phyloP scores from a whole-genome alignment of 352 stramenopile genomes.

The Phytophthora multivora region DNA sequence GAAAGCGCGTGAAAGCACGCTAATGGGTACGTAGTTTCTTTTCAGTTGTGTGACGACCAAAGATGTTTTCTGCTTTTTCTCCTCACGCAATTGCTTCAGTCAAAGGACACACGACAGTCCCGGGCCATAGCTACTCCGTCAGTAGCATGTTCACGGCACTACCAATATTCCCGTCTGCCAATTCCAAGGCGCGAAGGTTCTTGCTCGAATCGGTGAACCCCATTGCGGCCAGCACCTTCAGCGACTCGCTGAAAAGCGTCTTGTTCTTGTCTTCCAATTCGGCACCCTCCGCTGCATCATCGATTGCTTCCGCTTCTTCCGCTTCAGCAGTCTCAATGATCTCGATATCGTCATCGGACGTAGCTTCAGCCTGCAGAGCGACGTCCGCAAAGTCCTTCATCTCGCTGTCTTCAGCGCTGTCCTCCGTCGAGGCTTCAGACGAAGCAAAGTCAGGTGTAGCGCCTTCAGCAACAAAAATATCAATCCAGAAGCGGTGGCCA shows the following conservation, averaged over 20 bases:
- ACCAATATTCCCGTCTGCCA: slow-evolving; percentile 54
- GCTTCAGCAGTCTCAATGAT: slow-evolving; percentile 38
- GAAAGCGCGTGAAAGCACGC: too few species aligned
- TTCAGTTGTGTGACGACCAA: too few species aligned
- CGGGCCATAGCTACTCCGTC: slow-evolving; percentile 35
- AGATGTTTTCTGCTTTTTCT: too few species aligned
- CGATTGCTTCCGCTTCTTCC: slow-evolving; percentile 26
- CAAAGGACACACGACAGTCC: neutral
- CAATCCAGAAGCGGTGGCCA: slow-evolving; percentile 87
- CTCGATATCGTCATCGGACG: slow-evolving; percentile 44
- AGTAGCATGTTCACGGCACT: slow-evolving; percentile 55
- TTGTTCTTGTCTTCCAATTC: slow-evolving; percentile 9
- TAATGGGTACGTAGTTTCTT: too few species aligned
- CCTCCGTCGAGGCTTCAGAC: slow-evolving; percentile 8
- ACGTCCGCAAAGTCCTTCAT: slow-evolving; percentile 18
- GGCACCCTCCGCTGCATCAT: neutral
- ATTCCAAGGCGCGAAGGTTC: slow-evolving; percentile 50
- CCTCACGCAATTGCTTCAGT: slow-evolving; percentile 17
- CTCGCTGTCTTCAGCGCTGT: slow-evolving; percentile 22
- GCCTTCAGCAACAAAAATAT: slow-evolving; percentile 55
- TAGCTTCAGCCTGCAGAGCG: slow-evolving; percentile 6
- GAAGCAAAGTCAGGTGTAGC: slow-evolving; percentile 4
- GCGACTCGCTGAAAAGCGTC: slow-evolving; percentile 38
- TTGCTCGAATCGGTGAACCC: slow-evolving; percentile 57
- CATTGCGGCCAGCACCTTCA: slow-evolving; percentile 60